Evolutionary conservation across 1,284 basidiomycete genomes (phyloP), one percentile per base, ranked within the genome.

Genomic region (Trametes pubescens): DNA sequence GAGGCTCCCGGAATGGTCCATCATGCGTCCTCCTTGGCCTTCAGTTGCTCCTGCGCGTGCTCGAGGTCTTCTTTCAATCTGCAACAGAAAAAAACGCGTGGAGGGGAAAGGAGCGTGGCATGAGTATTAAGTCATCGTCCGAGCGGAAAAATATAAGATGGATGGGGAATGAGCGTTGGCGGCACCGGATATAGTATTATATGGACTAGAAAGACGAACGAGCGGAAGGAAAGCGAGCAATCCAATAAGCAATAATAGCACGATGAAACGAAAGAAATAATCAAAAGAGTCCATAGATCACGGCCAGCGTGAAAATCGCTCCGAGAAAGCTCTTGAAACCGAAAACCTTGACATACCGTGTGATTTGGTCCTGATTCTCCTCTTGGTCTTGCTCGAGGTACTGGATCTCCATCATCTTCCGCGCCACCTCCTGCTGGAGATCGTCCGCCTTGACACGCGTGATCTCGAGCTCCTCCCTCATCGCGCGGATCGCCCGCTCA

Each of bases 341-440:
- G 76, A 86, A 86, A 72, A 85, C 78, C 71, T 77, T 80, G 70
- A 89, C 91, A 81, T 89, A 93, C 92, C 88, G 85, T 73, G 87
- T 87, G 62, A 93, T 87, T 65, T 87, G 83, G 71, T 92, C 90
- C 70, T 87, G 81, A 66, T 74, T 86, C 69, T 94, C 92, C 48
- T 92, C 90, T 71, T 89, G 85, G 37, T 93, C 90, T 73, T 87
- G 84, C 72, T 92, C 91, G 60, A 92, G 82, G 75, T 89, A 91
- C 69, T 86, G 81, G 52, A 93, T 88, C 76, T 94, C 92, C 90
- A 94, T 89, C 57, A 82, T 80, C 78, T 91, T 92, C 61, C 88
- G 83, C 10, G 79, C 80, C 55, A 92, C 78, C 66, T 90, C 87
- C 61, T 84, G 79, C 68, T 87, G 81, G 55, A 89, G 77, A 57